Percentiles rank a stretch among this genome's conserved stretches.
These are phyloP conservation scores for Arthroderma sp. DNA, from an alignment of 2,329 filamentous ascomycete species.

Conservation along the genomic window DNA sequence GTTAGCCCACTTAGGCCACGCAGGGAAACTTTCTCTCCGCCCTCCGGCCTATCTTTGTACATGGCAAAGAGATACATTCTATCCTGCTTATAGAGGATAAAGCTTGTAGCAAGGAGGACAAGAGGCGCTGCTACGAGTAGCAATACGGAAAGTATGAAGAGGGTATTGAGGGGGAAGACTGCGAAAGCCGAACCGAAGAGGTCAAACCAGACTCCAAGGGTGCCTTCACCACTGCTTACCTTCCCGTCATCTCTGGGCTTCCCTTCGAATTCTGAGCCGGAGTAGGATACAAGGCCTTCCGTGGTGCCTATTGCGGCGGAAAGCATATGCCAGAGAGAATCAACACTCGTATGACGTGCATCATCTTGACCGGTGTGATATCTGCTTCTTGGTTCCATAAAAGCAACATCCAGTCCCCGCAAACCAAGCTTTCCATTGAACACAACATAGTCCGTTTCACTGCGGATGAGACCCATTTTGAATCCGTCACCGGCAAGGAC, in stretches of 20 bases:
- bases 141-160: slow-evolving; percentile 80
- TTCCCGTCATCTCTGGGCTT: slow-evolving; percentile 44
- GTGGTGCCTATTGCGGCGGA: slow-evolving; percentile 67
- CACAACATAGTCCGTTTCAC: slow-evolving; percentile 79
- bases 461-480: slow-evolving; percentile 61
- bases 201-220: slow-evolving; percentile 82
- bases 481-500: slow-evolving; percentile 78
- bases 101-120: slow-evolving; percentile 54
- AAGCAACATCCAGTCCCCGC: slow-evolving; percentile 82
- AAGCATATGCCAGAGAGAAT: slow-evolving; percentile 86
- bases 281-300: slow-evolving; percentile 55
- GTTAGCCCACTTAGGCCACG: slow-evolving; percentile 72
- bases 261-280: slow-evolving; percentile 53
- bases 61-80: slow-evolving; percentile 82
- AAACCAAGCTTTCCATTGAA: slow-evolving; percentile 67
- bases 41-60: slow-evolving; percentile 46
- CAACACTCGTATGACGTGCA: slow-evolving; percentile 53
- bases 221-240: slow-evolving; percentile 53
- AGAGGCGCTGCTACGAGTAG: slow-evolving; percentile 70
- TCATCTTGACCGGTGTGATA: slow-evolving; percentile 93
- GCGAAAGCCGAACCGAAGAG: slow-evolving; percentile 70
- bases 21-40: slow-evolving; percentile 49
- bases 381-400: slow-evolving; percentile 69
- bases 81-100: slow-evolving; percentile 55
- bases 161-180: slow-evolving; percentile 62